Percentiles rank a stretch among this genome's conserved stretches.
Conservation (phyloP, 306 rosid genomes). For the Arachis stenosperma region DNA sequence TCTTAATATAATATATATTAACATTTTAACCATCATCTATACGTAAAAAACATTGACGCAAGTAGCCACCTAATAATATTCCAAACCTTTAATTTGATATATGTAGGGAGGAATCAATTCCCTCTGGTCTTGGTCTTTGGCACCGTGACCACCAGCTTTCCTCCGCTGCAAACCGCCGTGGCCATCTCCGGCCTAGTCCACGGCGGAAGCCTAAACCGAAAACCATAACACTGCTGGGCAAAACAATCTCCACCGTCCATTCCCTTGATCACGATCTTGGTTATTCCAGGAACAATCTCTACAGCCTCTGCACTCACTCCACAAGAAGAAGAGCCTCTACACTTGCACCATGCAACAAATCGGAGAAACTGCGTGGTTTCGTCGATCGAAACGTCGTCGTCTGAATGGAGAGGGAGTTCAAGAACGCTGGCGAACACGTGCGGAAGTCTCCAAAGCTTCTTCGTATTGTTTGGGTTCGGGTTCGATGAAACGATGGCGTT, state of each 20-base stretch:
- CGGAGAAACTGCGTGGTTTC: slow-evolving; percentile 52
- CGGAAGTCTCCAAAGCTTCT: slow-evolving; percentile 58
- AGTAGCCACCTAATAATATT: background rate
- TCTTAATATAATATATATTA: too few relatives aligned
- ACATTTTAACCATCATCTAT: too few relatives aligned
- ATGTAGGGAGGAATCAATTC: slow-evolving; percentile 16
- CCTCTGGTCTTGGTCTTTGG: slow-evolving; percentile 48
- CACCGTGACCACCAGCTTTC: slow-evolving; percentile 60
- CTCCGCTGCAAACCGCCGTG: slow-evolving; percentile 45
- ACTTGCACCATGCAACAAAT: slow-evolving; percentile 39
- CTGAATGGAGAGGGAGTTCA: slow-evolving; percentile 55
- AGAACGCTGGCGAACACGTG: slow-evolving; percentile 59
- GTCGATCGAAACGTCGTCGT: slow-evolving; percentile 54
- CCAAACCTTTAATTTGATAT: background rate
- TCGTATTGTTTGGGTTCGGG: slow-evolving; percentile 33
- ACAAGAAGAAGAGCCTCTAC: background rate
- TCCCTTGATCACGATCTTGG: slow-evolving; percentile 49
- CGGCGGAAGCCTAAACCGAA: slow-evolving; percentile 57
- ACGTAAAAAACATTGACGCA: too few relatives aligned
- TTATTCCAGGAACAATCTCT: slow-evolving; percentile 55
- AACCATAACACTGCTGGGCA: background rate
- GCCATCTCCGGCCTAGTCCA: slow-evolving; percentile 56
- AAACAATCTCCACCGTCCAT: slow-evolving; percentile 41
- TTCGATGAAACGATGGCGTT: slow-evolving; percentile 39
- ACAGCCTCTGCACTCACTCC: slow-evolving; percentile 50